Percentiles rank a stretch among this genome's conserved stretches.
Evolutionary conservation across 352 stramenopile species (phyloP).

Genomic region (Phytopythium litorale): DNA sequence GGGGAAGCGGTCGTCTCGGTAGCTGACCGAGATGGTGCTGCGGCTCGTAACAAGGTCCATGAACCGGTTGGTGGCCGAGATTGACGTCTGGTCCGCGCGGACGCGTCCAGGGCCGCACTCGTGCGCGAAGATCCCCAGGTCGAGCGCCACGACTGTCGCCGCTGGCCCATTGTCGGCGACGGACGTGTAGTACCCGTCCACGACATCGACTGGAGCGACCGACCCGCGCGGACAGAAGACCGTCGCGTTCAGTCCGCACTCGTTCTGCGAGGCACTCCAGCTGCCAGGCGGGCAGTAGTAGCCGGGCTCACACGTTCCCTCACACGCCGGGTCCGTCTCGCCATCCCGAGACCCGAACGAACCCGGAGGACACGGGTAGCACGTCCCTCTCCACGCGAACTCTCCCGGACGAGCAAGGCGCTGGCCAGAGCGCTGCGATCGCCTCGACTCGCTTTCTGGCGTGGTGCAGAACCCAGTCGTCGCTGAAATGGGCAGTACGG

Average conservation of each 20-base stretch:
- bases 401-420: constrained; percentile 34
- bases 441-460: constrained; percentile 1
- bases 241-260: constrained; percentile 37
- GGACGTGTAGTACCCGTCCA: constrained; percentile 49
- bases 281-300: constrained; percentile 68
- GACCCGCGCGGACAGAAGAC: constrained; percentile 48
- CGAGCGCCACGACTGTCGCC: background rate
- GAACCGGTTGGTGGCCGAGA: constrained; percentile 22
- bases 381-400: constrained; percentile 55
- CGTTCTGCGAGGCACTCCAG: constrained; percentile 29
- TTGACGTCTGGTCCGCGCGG: constrained; percentile 12
- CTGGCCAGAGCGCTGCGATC: constrained; percentile 23
- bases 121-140: constrained; percentile 6
- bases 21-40: constrained; percentile 50
- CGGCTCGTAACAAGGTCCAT: constrained; percentile 37
- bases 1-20: constrained; percentile 49
- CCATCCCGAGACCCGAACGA: constrained; percentile 40
- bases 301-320: constrained; percentile 49
- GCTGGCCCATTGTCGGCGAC: constrained; percentile 11
- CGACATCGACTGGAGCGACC: constrained; percentile 16
- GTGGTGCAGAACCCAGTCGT: constrained; percentile 32
- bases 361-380: constrained; percentile 60
- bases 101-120: constrained; percentile 34
- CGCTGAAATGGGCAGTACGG: constrained; percentile 14
- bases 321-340: constrained; percentile 44